phyloP scores from a whole-genome alignment of 176 grass and related monocot genomes.

The Otatea glauca region DNA sequence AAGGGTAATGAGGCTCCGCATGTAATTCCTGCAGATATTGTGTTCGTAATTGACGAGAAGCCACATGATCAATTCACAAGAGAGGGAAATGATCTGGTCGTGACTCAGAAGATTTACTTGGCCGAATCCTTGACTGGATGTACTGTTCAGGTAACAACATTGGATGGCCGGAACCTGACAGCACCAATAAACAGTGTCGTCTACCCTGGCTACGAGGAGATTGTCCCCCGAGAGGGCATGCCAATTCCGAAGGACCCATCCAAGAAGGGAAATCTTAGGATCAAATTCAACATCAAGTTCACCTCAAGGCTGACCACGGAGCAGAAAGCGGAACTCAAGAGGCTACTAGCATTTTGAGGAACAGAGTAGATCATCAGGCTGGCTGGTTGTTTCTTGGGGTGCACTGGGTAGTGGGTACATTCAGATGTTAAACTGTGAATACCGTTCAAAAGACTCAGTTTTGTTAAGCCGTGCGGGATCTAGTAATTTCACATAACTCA shows the following conservation, averaged over 20 bases:
- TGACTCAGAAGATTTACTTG: constrained; percentile 74
- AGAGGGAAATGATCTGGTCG: constrained; percentile 77
- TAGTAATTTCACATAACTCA: neutral
- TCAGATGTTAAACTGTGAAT: constrained; percentile 33
- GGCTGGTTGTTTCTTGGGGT: neutral
- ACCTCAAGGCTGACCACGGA: constrained; percentile 59
- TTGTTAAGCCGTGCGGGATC: neutral
- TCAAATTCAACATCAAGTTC: constrained; percentile 76
- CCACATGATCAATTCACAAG: constrained; percentile 68
- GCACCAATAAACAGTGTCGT: constrained; percentile 54
- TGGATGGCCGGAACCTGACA: constrained; percentile 65
- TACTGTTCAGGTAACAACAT: constrained; percentile 52
- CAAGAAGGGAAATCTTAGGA: constrained; percentile 71
- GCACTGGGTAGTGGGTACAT: constrained; percentile 22
- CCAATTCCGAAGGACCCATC: constrained; percentile 64
- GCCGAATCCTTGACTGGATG: constrained; percentile 64
- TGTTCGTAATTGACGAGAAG: constrained; percentile 80
- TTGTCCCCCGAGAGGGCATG: constrained; percentile 71
- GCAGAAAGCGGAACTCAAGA: constrained; percentile 62
- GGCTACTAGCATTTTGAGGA: constrained; percentile 58
- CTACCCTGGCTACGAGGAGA: constrained; percentile 66
- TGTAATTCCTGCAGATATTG: constrained; percentile 67
- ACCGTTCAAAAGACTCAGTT: constrained; percentile 22
- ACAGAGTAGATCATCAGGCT: neutral
- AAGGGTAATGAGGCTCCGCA: constrained; percentile 72